A percentile compares a stretch with the other conserved stretches of the same genome.
Conservation (phyloP, 23 red algal genomes). For the Gracilaria vermiculophylla region DNA sequence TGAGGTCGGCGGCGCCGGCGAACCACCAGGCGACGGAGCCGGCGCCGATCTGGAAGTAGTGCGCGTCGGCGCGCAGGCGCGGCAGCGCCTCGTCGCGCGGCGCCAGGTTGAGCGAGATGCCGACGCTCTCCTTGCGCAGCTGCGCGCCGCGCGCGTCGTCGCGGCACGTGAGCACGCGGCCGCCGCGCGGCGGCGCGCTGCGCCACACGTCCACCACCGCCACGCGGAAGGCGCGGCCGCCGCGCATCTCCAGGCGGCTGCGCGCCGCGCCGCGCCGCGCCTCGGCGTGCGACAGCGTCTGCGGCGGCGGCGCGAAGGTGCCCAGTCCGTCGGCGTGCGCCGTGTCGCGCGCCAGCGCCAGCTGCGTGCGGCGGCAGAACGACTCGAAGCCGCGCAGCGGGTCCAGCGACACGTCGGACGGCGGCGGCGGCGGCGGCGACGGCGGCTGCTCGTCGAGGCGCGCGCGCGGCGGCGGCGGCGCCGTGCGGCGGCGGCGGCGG, state of each 20-base stretch:
- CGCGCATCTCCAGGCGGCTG: conserved; percentile 26
- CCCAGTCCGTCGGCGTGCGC: conserved; percentile 51
- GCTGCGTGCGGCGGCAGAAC: conserved; percentile 51
- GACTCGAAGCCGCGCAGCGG: conserved; percentile 41
- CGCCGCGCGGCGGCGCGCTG: neutral
- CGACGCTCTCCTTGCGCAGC: conserved; percentile 25
- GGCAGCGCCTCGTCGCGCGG: conserved; percentile 15
- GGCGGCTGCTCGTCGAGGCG: neutral
- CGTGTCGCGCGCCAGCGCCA: neutral
- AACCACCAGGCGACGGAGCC: conserved; percentile 57
- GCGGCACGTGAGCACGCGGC: neutral
- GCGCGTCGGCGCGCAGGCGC: conserved; percentile 25
- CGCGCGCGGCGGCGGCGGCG: neutral
- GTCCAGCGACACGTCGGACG: conserved; percentile 26
- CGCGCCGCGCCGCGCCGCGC: neutral
- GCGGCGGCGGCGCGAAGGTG: conserved; percentile 34
- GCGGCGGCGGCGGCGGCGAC: neutral
- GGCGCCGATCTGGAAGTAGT: conserved; percentile 63
- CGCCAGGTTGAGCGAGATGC: conserved; percentile 40
- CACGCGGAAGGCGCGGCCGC: conserved; percentile 29
- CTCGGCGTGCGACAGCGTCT: neutral
- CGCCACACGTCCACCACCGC: conserved; percentile 49
- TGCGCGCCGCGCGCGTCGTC: neutral
- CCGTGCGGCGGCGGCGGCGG: neutral
- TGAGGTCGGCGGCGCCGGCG: conserved; percentile 46